These are phyloP conservation scores for Aspergillus steynii DNA, from an alignment of 495 filamentous ascomycete genomes.

Conservation along the genomic window DNA sequence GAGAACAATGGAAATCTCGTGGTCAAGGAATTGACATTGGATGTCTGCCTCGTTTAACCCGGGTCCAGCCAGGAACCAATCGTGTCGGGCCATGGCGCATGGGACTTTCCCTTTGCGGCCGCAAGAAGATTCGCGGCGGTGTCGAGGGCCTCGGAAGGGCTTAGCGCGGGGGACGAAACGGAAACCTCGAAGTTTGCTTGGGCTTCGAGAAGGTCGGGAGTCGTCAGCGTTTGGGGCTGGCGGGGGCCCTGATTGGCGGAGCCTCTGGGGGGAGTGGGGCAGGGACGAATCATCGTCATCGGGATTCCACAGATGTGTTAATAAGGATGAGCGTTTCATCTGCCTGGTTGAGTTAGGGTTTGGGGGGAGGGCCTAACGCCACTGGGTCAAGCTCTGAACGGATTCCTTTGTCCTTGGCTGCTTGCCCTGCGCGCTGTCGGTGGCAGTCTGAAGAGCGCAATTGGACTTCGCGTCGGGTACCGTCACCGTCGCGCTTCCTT, in stretches of 20 bases:
- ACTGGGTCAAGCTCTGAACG: too few species aligned
- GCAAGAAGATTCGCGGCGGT: conserved; percentile 3
- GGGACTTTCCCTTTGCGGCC: conserved; percentile 19
- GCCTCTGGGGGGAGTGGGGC: conserved; percentile 10
- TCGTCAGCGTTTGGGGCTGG: conserved; percentile 20
- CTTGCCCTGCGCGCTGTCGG: too few species aligned
- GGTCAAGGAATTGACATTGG: background rate
- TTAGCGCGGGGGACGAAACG: conserved; percentile 20
- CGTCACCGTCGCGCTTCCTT: background rate
- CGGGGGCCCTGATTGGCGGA: background rate
- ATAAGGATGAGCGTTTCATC: conserved; percentile 19
- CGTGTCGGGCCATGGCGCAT: background rate
- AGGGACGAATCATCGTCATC: conserved; percentile 15
- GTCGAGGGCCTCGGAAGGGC: conserved; percentile 6
- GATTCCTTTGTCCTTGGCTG: too few species aligned
- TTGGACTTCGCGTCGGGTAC: too few species aligned
- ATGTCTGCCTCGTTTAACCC: conserved; percentile 5
- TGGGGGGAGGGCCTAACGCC: background rate
- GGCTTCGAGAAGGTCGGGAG: conserved; percentile 24
- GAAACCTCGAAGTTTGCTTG: conserved; percentile 18
- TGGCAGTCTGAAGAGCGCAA: too few species aligned
- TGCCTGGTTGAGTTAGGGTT: background rate
- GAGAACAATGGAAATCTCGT: too few species aligned
- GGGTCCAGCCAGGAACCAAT: conserved; percentile 1
- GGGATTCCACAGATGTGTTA: conserved; percentile 14